Evolutionary conservation across 2,329 filamentous ascomycete genomes (phyloP), one percentile per base, ranked within the genome.

Genomic region (Trichoderma breve): DNA sequence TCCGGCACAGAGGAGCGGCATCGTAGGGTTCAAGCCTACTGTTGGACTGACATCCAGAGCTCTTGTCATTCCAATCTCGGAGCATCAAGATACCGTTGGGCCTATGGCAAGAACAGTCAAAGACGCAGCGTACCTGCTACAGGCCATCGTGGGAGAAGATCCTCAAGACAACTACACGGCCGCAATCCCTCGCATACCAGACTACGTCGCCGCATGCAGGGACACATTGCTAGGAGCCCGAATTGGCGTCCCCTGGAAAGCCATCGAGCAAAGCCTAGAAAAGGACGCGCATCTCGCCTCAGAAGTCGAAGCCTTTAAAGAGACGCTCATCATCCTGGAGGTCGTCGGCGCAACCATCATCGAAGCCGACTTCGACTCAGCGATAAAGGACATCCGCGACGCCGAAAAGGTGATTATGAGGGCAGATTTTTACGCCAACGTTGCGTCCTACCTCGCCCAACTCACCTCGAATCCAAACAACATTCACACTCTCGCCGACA

Each of bases 11-110:
- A 70, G 75, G 1, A 91, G 88, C 79, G 90, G 90, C 68, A 74
- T 92, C 1, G 90, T 92, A 0, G 91, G 89, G 2, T 89, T 93
- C 78, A 91, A 90, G 77, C 89, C 90, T 1, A 91, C 89, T 0
- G 88, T 92, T 1, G 91, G 90, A 0, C 82, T 92, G 4, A 91
- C 87, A 0, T 90, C 88, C 1, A 82, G 88, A 15, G 81, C 85
- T 73, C 82, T 91, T 4, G 90, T 91, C 1, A 88, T 92, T n/a
- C 90, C 90, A 0, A 88, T 92, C 6, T 87, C 85, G 15, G 79
- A 85, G 51, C 86, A 89, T 75, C 88, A 90, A 74, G 91, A 93
- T 75, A 89, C 86, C 0, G 84, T 92, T 1, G 91, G 90, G 0
- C 84, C 86, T 0, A 89, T 93, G 78, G 88, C 86, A 0, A 85